Evolutionary conservation across 2,329 filamentous ascomycete genomes (phyloP), one percentile per base, ranked within the genome.

Genomic region (Beauveria sp.): DNA sequence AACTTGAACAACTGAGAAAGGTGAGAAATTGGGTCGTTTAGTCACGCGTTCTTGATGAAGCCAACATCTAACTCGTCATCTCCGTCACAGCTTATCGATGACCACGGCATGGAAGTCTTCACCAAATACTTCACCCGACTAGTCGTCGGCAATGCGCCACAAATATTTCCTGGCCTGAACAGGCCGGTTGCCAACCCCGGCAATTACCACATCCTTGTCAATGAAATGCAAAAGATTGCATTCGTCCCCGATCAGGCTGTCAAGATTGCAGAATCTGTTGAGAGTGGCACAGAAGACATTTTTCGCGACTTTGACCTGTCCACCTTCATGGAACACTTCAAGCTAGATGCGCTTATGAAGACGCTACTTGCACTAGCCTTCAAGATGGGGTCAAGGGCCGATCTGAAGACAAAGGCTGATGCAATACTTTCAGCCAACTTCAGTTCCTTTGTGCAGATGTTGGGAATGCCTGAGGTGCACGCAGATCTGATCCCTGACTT

Each of bases 41-140:
- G 16, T 12, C 28, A 22, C 40, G 48, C 26, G 3, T 9, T 16
- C 42, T 43, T 48, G 54, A 66, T 72, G 55, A n/a, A 28, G 12
- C 50, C n/a, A 26, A 28, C 22, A 3, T 49, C 59, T 61, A 51
- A 61, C 51, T 9, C 16, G 16, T n/a, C 20, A 38, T 24, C 28
- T 31, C 14, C 5, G 9, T 26, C n/a, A 52, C 66, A 96, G 90
- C 87, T 98, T 74, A 89, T 98, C 79, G 88, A 96, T 85, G 93
- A 93, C 71, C 88, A 96, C 92, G 93, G 93, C 73, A 99, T 99
- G 93, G 96, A 99, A 83, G 92, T 97, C 73, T 97, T 93, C 75
- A 88, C 91, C 64, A 96, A 93, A 80, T 97, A 95, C 76, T 96
- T 99, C 77, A 88, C 91, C 76, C 91, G 93, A 76, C 83, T 98